A percentile compares a stretch with the other conserved stretches of the same genome.
phyloP scores from a whole-genome alignment of 208 protist genomes.

The Borovskyia barvae region DNA sequence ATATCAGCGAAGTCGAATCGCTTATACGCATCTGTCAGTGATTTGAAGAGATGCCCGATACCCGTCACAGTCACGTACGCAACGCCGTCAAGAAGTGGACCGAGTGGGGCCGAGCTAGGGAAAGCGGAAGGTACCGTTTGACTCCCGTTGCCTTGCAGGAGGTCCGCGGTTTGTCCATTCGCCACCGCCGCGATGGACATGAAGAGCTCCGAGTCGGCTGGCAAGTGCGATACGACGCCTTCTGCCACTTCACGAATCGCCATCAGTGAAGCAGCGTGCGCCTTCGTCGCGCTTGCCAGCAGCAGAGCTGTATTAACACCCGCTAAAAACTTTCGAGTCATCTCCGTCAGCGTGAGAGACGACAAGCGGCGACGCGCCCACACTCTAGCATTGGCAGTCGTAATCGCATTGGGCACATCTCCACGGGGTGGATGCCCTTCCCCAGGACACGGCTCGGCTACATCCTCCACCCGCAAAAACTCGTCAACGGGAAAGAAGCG shows the following conservation, averaged over 20 bases:
- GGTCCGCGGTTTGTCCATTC: conserved; percentile 43
- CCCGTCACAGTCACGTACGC: conserved; percentile 36
- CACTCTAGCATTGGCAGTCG: neutral
- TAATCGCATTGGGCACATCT: neutral
- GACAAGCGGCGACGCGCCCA: conserved; percentile 16
- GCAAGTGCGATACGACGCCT: conserved; percentile 33
- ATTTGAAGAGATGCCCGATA: conserved; percentile 8
- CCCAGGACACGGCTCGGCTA: too few relatives aligned
- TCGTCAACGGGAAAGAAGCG: conserved; percentile 70
- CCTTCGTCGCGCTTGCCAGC: conserved; percentile 37
- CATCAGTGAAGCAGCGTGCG: conserved; percentile 23
- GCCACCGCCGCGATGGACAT: conserved; percentile 37
- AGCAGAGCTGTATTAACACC: conserved; percentile 62
- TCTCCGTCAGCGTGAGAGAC: conserved; percentile 43
- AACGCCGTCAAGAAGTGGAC: conserved; percentile 47
- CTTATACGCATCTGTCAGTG: conserved; percentile 22
- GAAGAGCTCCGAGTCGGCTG: conserved; percentile 36
- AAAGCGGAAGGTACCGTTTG: conserved; percentile 30
- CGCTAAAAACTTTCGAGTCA: conserved; percentile 49
- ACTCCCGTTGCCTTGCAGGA: conserved; percentile 25
- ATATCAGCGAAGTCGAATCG: conserved; percentile 5
- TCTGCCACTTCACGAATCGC: conserved; percentile 40
- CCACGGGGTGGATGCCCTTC: too few relatives aligned
- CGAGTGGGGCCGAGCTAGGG: conserved; percentile 30
- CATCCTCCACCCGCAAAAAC: conserved; percentile 37